Evolutionary conservation across 2,329 filamentous ascomycete genomes (phyloP).

Genomic region (Incumbomyces delicatus): DNA sequence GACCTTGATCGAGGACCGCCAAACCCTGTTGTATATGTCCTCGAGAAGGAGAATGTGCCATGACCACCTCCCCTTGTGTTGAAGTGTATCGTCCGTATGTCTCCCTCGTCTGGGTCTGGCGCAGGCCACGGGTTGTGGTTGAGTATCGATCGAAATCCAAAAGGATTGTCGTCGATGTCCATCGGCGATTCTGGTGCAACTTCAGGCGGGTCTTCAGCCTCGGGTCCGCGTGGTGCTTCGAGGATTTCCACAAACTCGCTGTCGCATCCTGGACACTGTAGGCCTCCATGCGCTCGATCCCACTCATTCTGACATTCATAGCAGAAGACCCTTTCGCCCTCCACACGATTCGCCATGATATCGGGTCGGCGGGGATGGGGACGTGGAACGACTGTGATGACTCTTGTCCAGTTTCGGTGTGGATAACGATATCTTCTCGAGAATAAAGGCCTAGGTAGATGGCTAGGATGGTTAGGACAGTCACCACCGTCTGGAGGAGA

Average conservation of each 20-base stretch:
- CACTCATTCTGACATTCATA: slow-evolving; percentile 74
- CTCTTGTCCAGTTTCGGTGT: too few species aligned
- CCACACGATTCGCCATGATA: slow-evolving; percentile 12
- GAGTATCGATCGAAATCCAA: neutral
- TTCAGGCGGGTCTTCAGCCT: slow-evolving; percentile 26
- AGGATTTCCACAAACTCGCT: slow-evolving; percentile 72
- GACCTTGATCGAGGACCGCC: slow-evolving; percentile 6
- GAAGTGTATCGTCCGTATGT: slow-evolving; percentile 18
- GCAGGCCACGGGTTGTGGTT: slow-evolving; percentile 40
- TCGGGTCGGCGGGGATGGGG: neutral
- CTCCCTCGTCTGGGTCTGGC: slow-evolving; percentile 40
- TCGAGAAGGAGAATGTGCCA: slow-evolving; percentile 18
- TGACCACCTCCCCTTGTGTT: slow-evolving; percentile 12
- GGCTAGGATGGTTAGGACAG: too few species aligned
- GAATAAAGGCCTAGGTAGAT: too few species aligned
- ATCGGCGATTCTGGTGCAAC: slow-evolving; percentile 12
- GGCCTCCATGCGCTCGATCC: slow-evolving; percentile 59
- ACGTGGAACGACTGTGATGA: neutral
- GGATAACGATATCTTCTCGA: too few species aligned
- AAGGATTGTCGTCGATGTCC: slow-evolving; percentile 3
- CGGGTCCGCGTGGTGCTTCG: slow-evolving; percentile 16
- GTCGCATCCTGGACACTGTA: slow-evolving; percentile 67
- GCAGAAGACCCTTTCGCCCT: slow-evolving; percentile 71
- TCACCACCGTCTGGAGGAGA: too few species aligned
- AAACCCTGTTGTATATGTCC: slow-evolving; percentile 9